Conservation (phyloP, 352 stramenopile species). For the Phytophthora lateralis region DNA sequence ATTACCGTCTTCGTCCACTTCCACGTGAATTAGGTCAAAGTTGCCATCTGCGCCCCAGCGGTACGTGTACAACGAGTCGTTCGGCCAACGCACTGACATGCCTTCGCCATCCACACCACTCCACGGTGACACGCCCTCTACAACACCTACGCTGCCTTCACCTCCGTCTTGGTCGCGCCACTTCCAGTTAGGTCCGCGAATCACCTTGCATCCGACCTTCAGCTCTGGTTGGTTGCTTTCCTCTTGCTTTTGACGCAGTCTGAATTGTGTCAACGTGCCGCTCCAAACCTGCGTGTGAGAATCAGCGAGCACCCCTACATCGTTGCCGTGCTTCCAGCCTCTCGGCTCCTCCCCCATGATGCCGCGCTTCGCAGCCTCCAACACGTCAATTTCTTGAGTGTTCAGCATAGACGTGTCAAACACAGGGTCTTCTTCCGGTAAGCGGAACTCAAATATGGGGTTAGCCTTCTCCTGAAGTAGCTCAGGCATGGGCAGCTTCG, state of each 20-base stretch:
- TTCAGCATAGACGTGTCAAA: slow-evolving; percentile 72
- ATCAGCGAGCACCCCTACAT: slow-evolving; percentile 78
- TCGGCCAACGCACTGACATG: slow-evolving; percentile 90
- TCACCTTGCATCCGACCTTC: slow-evolving; percentile 85
- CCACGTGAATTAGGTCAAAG: slow-evolving; percentile 85
- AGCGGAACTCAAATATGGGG: slow-evolving; percentile 64
- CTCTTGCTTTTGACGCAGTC: slow-evolving; percentile 50
- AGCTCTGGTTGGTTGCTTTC: slow-evolving; percentile 60
- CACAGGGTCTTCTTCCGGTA: slow-evolving; percentile 64
- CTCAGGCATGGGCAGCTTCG: slow-evolving; percentile 36
- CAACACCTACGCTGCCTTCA: slow-evolving; percentile 79
- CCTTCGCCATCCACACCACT: slow-evolving; percentile 89
- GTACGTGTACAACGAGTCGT: slow-evolving; percentile 89
- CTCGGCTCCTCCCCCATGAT: slow-evolving; percentile 66
- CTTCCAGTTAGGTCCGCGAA: slow-evolving; percentile 91
- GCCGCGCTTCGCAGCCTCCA: slow-evolving; percentile 72
- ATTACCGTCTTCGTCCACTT: slow-evolving; percentile 82
- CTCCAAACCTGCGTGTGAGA: slow-evolving; percentile 75
- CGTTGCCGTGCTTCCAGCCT: slow-evolving; percentile 75
- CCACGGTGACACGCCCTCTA: slow-evolving; percentile 88
- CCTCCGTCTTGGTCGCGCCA: slow-evolving; percentile 90
- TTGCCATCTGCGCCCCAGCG: slow-evolving; percentile 89
- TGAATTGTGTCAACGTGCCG: slow-evolving; percentile 75
- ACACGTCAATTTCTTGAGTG: slow-evolving; percentile 46
- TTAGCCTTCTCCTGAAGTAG: slow-evolving; percentile 40